Percentiles rank a stretch among this genome's conserved stretches.
Conservation (phyloP, 345 rosid species). For the Litchi chinensis region DNA sequence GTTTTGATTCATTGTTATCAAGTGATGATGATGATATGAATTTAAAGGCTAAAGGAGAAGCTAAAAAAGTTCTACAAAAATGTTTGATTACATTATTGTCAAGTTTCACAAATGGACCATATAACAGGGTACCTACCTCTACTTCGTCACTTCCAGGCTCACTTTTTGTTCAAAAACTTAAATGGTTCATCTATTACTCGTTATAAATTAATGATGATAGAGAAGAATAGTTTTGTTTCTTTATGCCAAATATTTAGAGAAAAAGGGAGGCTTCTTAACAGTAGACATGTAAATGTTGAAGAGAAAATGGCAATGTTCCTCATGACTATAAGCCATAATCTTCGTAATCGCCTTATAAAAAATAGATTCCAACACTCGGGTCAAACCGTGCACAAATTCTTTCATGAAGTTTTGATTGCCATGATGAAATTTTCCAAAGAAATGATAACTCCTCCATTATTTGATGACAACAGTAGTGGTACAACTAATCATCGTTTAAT, state of each 20-base stretch:
- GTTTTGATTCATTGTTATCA: too few relatives aligned
- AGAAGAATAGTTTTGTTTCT: background rate
- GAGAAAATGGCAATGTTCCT: slow-evolving; percentile 5
- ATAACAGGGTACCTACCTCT: background rate
- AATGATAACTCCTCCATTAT: background rate
- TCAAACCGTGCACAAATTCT: background rate
- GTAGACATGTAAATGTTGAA: background rate
- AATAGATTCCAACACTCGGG: background rate
- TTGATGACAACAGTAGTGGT: background rate
- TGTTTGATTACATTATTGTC: too few relatives aligned
- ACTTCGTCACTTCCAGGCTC: background rate
- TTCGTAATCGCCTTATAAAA: background rate
- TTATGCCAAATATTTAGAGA: background rate
- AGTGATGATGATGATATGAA: too few relatives aligned
- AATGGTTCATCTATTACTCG: background rate
- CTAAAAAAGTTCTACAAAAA: too few relatives aligned
- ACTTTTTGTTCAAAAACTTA: background rate
- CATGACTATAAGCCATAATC: background rate
- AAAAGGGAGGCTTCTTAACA: background rate
- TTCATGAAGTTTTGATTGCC: background rate
- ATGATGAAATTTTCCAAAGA: background rate
- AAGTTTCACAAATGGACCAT: too few relatives aligned
- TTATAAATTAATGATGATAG: background rate
- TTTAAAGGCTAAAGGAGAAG: too few relatives aligned
- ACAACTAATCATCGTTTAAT: too few relatives aligned